Evolutionary conservation across 2,329 filamentous ascomycete genomes (phyloP).

Genomic region (Cercospora sesami): DNA sequence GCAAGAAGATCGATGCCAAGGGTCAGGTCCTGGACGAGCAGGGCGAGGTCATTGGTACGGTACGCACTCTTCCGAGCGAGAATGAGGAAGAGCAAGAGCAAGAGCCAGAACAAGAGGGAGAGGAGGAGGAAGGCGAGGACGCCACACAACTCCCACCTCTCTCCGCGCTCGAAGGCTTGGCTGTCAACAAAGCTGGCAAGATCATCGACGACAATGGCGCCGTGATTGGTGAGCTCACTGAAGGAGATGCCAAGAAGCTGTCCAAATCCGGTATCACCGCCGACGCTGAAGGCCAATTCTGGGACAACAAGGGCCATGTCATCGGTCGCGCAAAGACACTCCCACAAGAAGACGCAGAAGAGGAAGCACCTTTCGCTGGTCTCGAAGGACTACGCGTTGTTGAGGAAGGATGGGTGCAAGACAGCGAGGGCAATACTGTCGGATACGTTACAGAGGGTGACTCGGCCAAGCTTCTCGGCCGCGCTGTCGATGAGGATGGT

Average conservation of each 20-base stretch:
- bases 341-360: slow-evolving; percentile 48
- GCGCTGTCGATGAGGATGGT: slow-evolving; percentile 53
- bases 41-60: slow-evolving; percentile 61
- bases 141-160: slow-evolving; percentile 47
- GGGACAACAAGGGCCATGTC: slow-evolving; percentile 56
- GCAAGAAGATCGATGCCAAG: slow-evolving; percentile 63
- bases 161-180: slow-evolving; percentile 52
- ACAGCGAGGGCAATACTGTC: slow-evolving; percentile 53
- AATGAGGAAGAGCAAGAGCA: slow-evolving; percentile 38
- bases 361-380: slow-evolving; percentile 53
- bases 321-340: slow-evolving; percentile 54
- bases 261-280: slow-evolving; percentile 49
- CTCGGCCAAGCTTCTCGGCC: slow-evolving; percentile 53
- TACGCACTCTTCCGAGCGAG: slow-evolving; percentile 50
- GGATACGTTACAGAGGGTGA: slow-evolving; percentile 53
- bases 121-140: slow-evolving; percentile 38
- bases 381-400: slow-evolving; percentile 53
- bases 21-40: slow-evolving; percentile 64
- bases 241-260: slow-evolving; percentile 56
- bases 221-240: slow-evolving; percentile 52
- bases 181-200: slow-evolving; percentile 54
- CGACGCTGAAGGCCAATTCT: slow-evolving; percentile 54
- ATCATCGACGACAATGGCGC: slow-evolving; percentile 49
- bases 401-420: slow-evolving; percentile 52
- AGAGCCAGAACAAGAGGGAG: slow-evolving; percentile 38